Percentiles rank a stretch among this genome's conserved stretches.
These are phyloP conservation scores for Geotrichum citri-aurantii DNA, from an alignment of 1,139 yeast genomes.

Conservation along the genomic window DNA sequence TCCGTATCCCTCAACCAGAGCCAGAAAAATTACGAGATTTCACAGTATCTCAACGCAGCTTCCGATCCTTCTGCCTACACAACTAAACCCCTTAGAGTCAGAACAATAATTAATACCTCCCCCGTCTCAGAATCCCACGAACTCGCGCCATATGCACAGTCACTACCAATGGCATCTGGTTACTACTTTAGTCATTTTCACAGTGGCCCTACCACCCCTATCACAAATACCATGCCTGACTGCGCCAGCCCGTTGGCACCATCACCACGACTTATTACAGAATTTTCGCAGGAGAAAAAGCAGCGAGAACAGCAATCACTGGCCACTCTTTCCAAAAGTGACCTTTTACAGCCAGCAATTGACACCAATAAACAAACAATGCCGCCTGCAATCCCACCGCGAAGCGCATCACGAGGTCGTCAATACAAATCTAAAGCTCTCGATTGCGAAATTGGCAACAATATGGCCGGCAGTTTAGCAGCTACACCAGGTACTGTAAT, in stretches of 20 bases:
- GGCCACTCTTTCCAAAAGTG: background rate
- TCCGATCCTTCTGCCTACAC: background rate
- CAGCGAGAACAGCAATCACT: background rate
- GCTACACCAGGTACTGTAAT: background rate
- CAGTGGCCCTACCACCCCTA: no score
- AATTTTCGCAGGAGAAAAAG: background rate
- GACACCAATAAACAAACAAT: background rate
- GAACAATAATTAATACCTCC: background rate
- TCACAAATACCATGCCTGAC: no score
- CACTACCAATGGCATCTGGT: background rate
- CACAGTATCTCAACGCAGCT: background rate
- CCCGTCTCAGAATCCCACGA: background rate
- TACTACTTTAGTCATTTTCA: background rate
- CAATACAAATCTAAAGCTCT: background rate
- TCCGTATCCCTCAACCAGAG: background rate
- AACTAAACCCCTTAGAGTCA: conserved; percentile 1
- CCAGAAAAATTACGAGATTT: background rate
- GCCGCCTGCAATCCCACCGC: conserved; percentile 8
- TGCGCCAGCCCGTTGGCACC: no score
- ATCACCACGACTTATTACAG: no score
- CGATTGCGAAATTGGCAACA: background rate
- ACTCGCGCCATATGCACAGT: background rate
- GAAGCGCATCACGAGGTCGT: conserved; percentile 1
- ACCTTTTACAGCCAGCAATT: background rate
- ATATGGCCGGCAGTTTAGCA: background rate